A percentile compares a stretch with the other conserved stretches of the same genome.
phyloP scores from a whole-genome alignment of 495 filamentous ascomycete species.

The Daldinia caldariorum region DNA sequence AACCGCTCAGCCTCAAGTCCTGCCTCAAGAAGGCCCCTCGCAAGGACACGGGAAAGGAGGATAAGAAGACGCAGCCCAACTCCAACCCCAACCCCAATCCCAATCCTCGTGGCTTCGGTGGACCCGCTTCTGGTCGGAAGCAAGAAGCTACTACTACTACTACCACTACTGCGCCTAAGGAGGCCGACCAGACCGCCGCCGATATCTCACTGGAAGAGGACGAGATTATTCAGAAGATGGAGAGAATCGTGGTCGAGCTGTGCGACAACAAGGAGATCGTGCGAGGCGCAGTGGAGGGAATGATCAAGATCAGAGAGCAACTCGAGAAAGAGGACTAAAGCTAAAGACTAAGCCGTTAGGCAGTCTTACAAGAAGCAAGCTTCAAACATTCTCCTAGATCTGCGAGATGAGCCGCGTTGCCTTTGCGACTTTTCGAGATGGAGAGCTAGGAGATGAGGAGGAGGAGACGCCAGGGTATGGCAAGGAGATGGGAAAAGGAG shows the following conservation, averaged over 20 bases:
- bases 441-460: neutral
- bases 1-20: neutral
- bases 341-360: neutral
- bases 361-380: neutral
- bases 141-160: neutral
- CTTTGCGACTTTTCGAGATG: neutral
- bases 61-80: too few species aligned
- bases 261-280: neutral
- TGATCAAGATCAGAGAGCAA: neutral
- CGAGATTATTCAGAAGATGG: neutral
- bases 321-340: neutral
- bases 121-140: neutral
- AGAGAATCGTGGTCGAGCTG: neutral
- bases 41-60: too few species aligned
- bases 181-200: neutral
- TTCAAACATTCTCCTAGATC: neutral
- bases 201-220: too few species aligned
- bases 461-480: neutral
- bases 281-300: neutral
- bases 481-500: neutral
- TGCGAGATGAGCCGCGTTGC: neutral
- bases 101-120: neutral
- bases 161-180: neutral
- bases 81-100: too few species aligned
- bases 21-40: neutral